Conservation (phyloP, 345 rosid genomes). For the Melaleuca alternifolia region DNA sequence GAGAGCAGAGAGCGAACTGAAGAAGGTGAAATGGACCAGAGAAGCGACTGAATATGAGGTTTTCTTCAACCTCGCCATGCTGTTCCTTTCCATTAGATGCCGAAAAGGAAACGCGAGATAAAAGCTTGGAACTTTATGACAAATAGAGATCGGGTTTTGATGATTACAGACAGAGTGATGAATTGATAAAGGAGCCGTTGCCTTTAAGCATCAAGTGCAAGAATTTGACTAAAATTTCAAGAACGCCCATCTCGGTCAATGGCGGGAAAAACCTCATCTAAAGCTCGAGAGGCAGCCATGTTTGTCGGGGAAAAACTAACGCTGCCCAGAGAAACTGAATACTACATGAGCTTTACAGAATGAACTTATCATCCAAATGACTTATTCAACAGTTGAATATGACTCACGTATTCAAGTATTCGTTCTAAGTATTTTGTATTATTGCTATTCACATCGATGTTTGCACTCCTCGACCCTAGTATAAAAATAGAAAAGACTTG, state of each 20-base stretch:
- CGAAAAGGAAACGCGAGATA: not conserved
- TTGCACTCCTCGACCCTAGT: not conserved
- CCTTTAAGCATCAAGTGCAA: not conserved
- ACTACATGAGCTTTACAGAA: not conserved
- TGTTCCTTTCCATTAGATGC: not conserved
- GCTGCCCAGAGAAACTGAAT: not conserved
- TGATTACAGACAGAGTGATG: not conserved
- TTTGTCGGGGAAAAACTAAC: not conserved
- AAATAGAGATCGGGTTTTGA: not conserved
- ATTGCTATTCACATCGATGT: not conserved
- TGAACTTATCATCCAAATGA: not conserved
- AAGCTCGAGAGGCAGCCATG: not conserved
- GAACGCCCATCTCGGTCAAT: not conserved
- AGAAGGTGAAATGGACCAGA: not conserved
- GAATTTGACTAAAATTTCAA: not conserved
- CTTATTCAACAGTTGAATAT: not conserved
- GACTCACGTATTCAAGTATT: not conserved
- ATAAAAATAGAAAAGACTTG: not conserved
- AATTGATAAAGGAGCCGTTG: not conserved
- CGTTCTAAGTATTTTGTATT: rapidly evolving
- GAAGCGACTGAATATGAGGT: not conserved
- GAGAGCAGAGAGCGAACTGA: not conserved
- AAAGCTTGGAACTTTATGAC: not conserved
- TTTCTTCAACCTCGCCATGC: not conserved
- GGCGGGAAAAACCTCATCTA: not conserved